A percentile compares a stretch with the other conserved stretches of the same genome.
These are phyloP conservation scores for Gossypium stocksii DNA, from an alignment of 345 rosid species.

Conservation along the genomic window DNA sequence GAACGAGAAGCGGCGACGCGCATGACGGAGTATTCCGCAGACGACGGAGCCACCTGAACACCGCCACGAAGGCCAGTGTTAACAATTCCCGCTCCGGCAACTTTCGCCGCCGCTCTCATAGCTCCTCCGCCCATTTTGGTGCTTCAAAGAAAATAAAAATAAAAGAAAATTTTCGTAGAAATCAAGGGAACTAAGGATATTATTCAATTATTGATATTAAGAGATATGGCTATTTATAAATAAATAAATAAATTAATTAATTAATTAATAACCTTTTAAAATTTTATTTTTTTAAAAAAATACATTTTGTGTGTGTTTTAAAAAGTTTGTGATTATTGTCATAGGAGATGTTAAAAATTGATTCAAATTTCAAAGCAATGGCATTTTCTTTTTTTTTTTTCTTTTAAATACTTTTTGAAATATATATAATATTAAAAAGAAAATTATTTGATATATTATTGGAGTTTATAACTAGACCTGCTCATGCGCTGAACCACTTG, in stretches of 20 bases:
- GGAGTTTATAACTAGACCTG: too few species aligned
- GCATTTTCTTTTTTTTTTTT: too few species aligned
- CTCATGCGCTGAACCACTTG: accelerated
- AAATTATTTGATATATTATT: too few species aligned
- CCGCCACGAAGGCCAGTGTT: constrained; percentile 13
- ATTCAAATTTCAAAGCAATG: too few species aligned
- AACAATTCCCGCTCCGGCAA: constrained; percentile 5
- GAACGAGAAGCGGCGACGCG: constrained; percentile 6
- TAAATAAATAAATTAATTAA: neutral
- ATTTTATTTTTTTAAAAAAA: too few species aligned
- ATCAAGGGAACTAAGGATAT: neutral
- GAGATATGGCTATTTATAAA: neutral
- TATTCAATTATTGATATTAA: neutral
- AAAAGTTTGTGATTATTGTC: too few species aligned
- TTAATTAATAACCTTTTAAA: neutral
- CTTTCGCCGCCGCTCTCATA: constrained; percentile 18
- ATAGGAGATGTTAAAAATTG: too few species aligned
- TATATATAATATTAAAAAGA: too few species aligned
- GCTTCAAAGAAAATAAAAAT: neutral
- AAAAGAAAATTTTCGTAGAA: neutral
- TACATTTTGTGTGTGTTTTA: too few species aligned
- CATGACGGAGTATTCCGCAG: constrained; percentile 10
- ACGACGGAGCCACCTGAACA: neutral
- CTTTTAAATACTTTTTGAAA: too few species aligned
- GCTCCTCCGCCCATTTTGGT: constrained; percentile 16